Evolutionary conservation across 768 basidiomycete species (phyloP).

Genomic region (Leucosporidium yakuticum): DNA sequence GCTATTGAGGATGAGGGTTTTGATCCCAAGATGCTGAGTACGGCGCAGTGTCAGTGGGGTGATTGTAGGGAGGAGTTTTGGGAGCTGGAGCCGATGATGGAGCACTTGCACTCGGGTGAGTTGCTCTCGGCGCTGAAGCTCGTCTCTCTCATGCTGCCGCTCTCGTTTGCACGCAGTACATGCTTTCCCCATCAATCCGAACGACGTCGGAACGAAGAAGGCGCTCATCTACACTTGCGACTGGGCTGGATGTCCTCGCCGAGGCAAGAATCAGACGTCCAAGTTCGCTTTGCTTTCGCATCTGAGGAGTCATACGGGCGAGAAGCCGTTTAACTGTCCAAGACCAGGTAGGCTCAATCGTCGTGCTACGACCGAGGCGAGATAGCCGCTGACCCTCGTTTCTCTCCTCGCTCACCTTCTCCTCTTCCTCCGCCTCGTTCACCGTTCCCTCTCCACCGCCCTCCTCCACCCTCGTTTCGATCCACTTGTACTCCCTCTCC

Average conservation of each 20-base stretch:
- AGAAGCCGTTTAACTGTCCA: conserved; percentile 82
- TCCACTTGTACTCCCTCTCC: neutral
- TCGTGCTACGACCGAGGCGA: no score
- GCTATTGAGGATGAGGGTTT: conserved; percentile 4
- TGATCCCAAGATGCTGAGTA: conserved; percentile 5
- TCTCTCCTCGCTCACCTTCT: no score
- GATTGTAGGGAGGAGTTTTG: conserved; percentile 69
- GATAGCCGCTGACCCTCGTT: no score
- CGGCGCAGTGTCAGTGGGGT: conserved; percentile 64
- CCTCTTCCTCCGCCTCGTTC: no score
- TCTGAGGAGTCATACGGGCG: conserved; percentile 85
- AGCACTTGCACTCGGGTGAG: conserved; percentile 76
- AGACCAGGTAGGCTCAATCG: conserved; percentile 57
- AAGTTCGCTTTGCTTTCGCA: conserved; percentile 87
- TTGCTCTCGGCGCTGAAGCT: conserved; percentile 2
- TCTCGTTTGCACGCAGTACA: neutral
- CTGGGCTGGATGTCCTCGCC: conserved; percentile 74
- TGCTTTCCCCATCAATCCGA: conserved; percentile 28
- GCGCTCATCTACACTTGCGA: conserved; percentile 71
- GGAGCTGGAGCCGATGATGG: conserved; percentile 66
- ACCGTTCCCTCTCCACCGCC: no score
- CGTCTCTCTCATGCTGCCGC: conserved; percentile 3
- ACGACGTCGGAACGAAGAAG: conserved; percentile 74
- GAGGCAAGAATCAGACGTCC: conserved; percentile 77
- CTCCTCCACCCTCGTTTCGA: neutral